Evolutionary conservation across 768 basidiomycete species (phyloP), one percentile per base, ranked within the genome.

Genomic region (Thelephora ganbajun): DNA sequence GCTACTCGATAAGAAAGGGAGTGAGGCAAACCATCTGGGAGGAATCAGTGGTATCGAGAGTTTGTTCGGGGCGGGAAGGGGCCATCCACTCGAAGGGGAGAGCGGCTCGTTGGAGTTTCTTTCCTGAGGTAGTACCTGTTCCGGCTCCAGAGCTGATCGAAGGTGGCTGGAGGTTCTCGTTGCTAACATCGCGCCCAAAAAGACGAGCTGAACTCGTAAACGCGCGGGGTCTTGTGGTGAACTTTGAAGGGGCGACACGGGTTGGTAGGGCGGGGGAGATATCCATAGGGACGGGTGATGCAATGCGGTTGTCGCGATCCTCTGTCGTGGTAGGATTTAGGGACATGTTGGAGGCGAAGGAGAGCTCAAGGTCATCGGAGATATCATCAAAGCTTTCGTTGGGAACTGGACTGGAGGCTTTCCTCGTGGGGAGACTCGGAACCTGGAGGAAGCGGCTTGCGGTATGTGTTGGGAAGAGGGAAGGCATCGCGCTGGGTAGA

Each of bases 271-370:
- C 75, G 7, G 87, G 87, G 3, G 86, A 89, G 43, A 90, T 81
- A 57, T 89, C 86, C 87, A 89, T 89, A 3, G 83, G 74, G 45
- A 80, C 71, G 44, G 72, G 66, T 52, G 69, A 69, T 36, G 53
- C 54, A 36, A 47, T 53, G 33, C 66, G 70, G 54, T 63, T 65
- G 20, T 78, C 77, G 26, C 71, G 65, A 6, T 66, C 58, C 23
- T 74, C 69, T 44, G 65, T 70, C 12, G 77, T 70, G 33, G 86
- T 83, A 22, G 84, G 85, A 57, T 83, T 72, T 43, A 90, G 66
- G 6, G 87, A 90, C 61, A 89, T 80, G 51, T 74, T 84, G 26
- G 85, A 87, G 6, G 83, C 83, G 57, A 90, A 90, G 23, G 86
- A 88, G 35, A 79, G 66, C 59, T 90, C 87, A 43, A 87, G 72